These are phyloP conservation scores for Stropharia rugosoannulata DNA, from an alignment of 768 basidiomycete species.

Conservation along the genomic window DNA sequence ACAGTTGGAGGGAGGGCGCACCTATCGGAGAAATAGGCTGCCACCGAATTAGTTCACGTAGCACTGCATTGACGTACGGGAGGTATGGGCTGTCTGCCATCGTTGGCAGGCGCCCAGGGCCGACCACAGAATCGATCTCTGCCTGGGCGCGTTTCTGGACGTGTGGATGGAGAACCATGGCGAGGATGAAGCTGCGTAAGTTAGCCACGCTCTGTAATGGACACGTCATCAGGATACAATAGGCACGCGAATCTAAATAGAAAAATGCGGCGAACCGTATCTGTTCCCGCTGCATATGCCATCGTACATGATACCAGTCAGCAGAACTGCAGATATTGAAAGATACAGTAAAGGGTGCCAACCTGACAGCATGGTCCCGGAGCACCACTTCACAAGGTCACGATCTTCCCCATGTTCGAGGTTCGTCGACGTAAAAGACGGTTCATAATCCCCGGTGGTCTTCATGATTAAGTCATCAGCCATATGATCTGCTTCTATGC, in stretches of 20 bases:
- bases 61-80: constrained; percentile 32
- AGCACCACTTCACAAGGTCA: constrained; percentile 23
- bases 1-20: constrained; percentile 12
- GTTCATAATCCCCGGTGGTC: constrained; percentile 14
- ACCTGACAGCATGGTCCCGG: constrained; percentile 24
- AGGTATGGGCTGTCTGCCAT: constrained; percentile 28
- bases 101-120: constrained; percentile 29
- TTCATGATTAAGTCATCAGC: not conserved
- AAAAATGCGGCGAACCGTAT: constrained; percentile 21
- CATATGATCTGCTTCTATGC: too few species aligned
- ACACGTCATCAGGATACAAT: not conserved
- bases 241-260: not conserved
- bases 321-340: not conserved
- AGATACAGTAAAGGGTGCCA: not conserved
- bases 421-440: constrained; percentile 17
- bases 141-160: constrained; percentile 32
- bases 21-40: constrained; percentile 30
- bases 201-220: constrained; percentile 26
- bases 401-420: constrained; percentile 22
- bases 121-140: constrained; percentile 36
- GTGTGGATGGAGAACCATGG: constrained; percentile 34
- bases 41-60: constrained; percentile 37
- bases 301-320: not conserved
- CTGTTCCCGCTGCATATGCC: constrained; percentile 22
- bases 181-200: constrained; percentile 30